Conservation (phyloP, 2,329 filamentous ascomycete genomes). For the Parascedosporium putredinis region DNA sequence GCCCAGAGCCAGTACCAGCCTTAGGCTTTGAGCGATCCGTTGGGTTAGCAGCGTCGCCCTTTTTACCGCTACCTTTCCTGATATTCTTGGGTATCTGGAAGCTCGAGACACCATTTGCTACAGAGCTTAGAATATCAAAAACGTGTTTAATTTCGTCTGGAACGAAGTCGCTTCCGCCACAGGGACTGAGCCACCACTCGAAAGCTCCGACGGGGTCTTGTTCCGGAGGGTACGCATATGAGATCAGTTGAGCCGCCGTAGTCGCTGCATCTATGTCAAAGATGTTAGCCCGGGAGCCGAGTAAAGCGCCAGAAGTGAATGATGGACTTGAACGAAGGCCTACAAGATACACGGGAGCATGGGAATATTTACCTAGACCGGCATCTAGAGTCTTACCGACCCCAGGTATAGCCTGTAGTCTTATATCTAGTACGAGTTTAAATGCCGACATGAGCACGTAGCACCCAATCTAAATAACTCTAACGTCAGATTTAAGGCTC, state of each 20-base stretch:
- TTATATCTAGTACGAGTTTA: slow-evolving; percentile 1
- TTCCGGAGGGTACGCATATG: slow-evolving; percentile 3
- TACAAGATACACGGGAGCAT: not conserved
- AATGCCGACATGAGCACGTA: not conserved
- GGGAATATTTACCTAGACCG: not conserved
- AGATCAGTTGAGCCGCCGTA: not conserved
- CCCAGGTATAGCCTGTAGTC: not conserved
- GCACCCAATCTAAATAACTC: not conserved
- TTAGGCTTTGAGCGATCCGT: not conserved
- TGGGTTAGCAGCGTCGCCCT: slow-evolving; percentile 8
- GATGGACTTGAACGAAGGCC: not conserved
- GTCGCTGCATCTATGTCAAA: not conserved
- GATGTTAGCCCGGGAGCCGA: not conserved
- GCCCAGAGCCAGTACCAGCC: not conserved
- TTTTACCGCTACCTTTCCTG: slow-evolving; percentile 6
- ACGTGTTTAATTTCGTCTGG: slow-evolving; percentile 7
- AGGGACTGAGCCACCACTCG: slow-evolving; percentile 8
- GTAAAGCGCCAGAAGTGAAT: not conserved
- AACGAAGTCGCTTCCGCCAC: slow-evolving; percentile 6
- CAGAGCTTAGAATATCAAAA: slow-evolving; percentile 3
- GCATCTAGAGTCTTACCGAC: slow-evolving; percentile 4
- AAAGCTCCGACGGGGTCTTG: slow-evolving; percentile 4
- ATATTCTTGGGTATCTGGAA: slow-evolving; percentile 7
- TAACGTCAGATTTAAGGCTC: not conserved
- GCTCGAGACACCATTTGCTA: slow-evolving; percentile 5